Conservation (phyloP, 2,329 filamentous ascomycete genomes). For the Fusarium sp. region DNA sequence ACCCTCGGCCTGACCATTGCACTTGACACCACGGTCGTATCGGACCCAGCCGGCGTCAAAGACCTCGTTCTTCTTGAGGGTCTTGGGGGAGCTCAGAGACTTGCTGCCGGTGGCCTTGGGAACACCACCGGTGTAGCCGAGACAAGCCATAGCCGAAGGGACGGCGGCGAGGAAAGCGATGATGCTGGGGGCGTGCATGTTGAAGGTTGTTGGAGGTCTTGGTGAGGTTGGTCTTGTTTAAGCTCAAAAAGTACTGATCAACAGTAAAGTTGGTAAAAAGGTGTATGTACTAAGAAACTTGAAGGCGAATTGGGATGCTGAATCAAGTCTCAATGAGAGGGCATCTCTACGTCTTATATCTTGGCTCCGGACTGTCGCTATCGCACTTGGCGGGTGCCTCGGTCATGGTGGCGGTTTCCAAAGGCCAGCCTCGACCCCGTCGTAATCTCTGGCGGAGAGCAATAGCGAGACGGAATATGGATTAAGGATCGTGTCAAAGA, state of each 20-base stretch:
- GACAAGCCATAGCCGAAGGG: conserved; percentile 51
- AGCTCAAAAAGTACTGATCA: conserved; percentile 14
- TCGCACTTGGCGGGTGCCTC: background rate
- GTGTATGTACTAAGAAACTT: background rate
- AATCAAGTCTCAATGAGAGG: background rate
- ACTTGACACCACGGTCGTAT: conserved; percentile 60
- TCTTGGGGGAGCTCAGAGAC: conserved; percentile 50
- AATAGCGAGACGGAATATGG: background rate
- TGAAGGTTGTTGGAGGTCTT: conserved; percentile 5
- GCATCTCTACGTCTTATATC: background rate
- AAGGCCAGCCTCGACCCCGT: background rate
- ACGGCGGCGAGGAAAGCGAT: conserved; percentile 38
- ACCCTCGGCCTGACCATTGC: conserved; percentile 61
- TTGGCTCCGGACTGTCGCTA: background rate
- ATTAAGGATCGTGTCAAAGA: background rate
- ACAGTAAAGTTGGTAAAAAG: conserved; percentile 8
- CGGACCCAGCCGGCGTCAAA: conserved; percentile 54
- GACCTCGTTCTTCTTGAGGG: conserved; percentile 47
- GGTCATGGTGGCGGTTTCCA: background rate
- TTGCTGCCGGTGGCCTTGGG: conserved; percentile 50
- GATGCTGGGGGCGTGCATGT: conserved; percentile 37
- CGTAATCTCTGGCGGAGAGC: background rate
- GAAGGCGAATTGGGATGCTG: background rate
- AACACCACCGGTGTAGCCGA: conserved; percentile 50
- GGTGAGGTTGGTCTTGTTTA: conserved; percentile 1